Evolutionary conservation across 805 yeast genomes (phyloP), one percentile per base, ranked within the genome.

Genomic region (Pichia membranifaciens): DNA sequence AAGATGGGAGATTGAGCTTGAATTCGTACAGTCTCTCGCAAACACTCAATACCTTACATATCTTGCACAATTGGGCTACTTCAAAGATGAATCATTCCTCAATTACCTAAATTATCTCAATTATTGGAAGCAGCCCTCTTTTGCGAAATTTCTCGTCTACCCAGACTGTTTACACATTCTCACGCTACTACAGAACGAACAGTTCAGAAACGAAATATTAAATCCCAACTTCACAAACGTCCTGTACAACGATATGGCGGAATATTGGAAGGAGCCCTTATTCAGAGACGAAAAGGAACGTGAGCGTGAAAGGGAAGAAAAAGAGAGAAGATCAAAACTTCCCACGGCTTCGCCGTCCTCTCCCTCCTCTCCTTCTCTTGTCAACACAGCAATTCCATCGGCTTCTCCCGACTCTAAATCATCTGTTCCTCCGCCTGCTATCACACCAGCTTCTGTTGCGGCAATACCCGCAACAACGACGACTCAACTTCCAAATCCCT

Each of bases 161-260:
- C 98, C 99, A 3, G 87, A 91, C 62, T 84, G 96, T 61, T 72
- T 91, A 15, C 93, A 87, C 59, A 76, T 91, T 29, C 70, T 91
- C 51, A 79, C 86, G 18, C 66, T 89, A 47, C 70, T 81, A 12
- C 77, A 76, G 54, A 70, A 67, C 31, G 73, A 71, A 43, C 72
- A 71, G 38, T 81, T 80, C 54, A 67, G 87, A 47, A 69, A 69
- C 46, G 77, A 74, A 51, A 79, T 82, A 3, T 68, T 77, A 50
- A 72, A 77, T 59, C 70, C 80, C 34, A 80, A 82, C 58, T 67
- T 76, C 55, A 72, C 82, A 67, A 72, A 78, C 52, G 69, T 75
- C 38, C 55, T 79, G 51, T 82, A 80, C 81, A 81, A 82, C 54
- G 90, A 84, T 58, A 84, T 84, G 91, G 87, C 82, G 8, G 73